Conservation (phyloP, 192 early-diverging fungal genomes). For the Linnemannia elongata region DNA sequence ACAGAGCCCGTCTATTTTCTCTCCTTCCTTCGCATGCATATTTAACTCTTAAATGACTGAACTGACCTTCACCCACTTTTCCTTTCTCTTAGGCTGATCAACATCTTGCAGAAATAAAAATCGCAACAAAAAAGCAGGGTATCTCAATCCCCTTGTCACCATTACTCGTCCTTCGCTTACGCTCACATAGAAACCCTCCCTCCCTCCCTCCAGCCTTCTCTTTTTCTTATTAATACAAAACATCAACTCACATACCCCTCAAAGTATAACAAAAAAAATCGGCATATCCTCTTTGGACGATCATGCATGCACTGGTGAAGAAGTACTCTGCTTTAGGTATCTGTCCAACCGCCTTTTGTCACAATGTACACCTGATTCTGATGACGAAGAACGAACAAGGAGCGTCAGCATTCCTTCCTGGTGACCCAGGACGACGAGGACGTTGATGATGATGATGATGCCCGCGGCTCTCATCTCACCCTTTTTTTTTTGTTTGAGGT, state of each 20-base stretch:
- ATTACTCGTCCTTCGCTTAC: background rate
- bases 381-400: too few relatives aligned
- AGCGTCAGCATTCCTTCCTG: too few relatives aligned
- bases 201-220: background rate
- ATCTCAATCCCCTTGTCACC: background rate
- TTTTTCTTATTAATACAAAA: background rate
- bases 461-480: too few relatives aligned
- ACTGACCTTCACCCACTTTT: background rate
- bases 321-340: background rate
- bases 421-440: too few relatives aligned
- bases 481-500: too few relatives aligned
- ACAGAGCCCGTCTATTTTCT: conserved; percentile 3
- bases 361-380: too few relatives aligned
- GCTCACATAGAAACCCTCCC: conserved; percentile 10
- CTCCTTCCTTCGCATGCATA: background rate
- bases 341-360: too few relatives aligned
- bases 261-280: background rate
- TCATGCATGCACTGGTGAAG: background rate
- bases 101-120: conserved; percentile 48
- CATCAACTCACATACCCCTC: background rate
- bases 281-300: background rate
- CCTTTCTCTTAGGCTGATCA: conserved; percentile 41
- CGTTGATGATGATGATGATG: too few relatives aligned
- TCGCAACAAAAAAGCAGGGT: background rate
- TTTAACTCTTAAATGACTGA: background rate